Base-by-base conservation (phyloP, 1,284 basidiomycete species). In the Ustilago loliicola region DNA sequence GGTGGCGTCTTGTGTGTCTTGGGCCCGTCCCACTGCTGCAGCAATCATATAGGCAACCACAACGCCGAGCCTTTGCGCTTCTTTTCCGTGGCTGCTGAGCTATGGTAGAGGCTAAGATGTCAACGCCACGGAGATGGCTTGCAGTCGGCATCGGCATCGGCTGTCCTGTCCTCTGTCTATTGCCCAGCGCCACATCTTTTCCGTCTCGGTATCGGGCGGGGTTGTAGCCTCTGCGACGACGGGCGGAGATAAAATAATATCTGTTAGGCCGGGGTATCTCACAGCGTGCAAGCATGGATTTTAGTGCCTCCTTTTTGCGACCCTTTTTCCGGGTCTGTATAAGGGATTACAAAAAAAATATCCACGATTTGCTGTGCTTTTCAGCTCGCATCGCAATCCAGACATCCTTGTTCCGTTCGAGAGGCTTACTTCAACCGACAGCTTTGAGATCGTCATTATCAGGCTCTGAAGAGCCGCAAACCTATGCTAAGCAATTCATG, bases 21-120 rank as follows among this genome's bases (percentile, higher is more conserved):
- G 25, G 25, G 38, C 36, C 36, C 34, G 58, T 40, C 21, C 58
- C 48, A 47, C 48, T 25, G 27, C 48, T 50, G 23, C 27, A 29
- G 48, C 8, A 25, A 48, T 23, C 21, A 21, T 21, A 21, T 15
- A 15, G n/a, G 3, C 23, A 25, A 48, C 45, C 8, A 48, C 57
- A 59, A 59, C 45, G 57, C 58, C 58, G 58, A 60, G 58, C 58
- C 34, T 23, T 60, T 60, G 58, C 34, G 13, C 58, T 8, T 21
- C n/a, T 60, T 51, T 19, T 11, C 29, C n/a, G 40, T 25, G 36
- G 25, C 36, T 42, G 42, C 27, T 32, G 38, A 19, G 17, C 27
- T 40, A 25, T 19, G 40, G 6, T 25, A 45, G 42, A 45, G 21
- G n/a, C 3, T 8, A 45, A 1, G n/a, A 45, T 45, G 25, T 48